Conservation (phyloP, 208 protist species). For the Kentomonas sorsogonicus region DNA sequence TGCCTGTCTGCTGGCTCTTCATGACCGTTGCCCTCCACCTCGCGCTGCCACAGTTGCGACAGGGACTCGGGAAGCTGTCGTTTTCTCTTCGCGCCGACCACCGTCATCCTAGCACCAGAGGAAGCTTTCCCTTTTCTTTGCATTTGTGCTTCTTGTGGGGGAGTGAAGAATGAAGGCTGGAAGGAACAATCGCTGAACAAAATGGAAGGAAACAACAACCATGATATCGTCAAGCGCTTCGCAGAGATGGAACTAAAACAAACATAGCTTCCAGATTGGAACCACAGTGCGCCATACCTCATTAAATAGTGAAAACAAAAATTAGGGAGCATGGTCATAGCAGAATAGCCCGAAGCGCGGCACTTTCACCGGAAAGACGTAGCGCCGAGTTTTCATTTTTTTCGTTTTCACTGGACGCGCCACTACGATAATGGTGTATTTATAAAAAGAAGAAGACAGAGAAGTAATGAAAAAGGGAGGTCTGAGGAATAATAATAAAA, state of each 20-base stretch:
- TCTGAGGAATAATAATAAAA: neutral
- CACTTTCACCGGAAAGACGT: neutral
- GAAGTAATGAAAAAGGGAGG: neutral
- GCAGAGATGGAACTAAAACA: neutral
- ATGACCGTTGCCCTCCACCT: too few species aligned
- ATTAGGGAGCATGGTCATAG: neutral
- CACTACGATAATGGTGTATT: neutral
- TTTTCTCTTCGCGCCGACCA: too few species aligned
- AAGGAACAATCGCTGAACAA: neutral
- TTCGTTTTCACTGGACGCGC: neutral
- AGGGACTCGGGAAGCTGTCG: too few species aligned
- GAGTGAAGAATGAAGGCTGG: neutral
- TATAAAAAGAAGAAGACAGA: neutral
- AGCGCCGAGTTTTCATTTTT: neutral
- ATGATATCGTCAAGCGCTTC: neutral
- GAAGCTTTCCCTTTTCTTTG: neutral
- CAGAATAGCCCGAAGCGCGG: neutral
- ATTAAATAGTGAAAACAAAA: constrained; percentile 2
- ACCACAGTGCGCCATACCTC: neutral
- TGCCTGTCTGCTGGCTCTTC: too few species aligned
- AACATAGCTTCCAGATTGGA: neutral
- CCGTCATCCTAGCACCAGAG: too few species aligned
- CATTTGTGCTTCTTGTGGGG: neutral
- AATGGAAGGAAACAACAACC: neutral
- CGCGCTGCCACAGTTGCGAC: too few species aligned